Percentiles rank a stretch among this genome's conserved stretches.
Conservation (phyloP, 1,284 basidiomycete genomes). For the Rhodotorula sp. region DNA sequence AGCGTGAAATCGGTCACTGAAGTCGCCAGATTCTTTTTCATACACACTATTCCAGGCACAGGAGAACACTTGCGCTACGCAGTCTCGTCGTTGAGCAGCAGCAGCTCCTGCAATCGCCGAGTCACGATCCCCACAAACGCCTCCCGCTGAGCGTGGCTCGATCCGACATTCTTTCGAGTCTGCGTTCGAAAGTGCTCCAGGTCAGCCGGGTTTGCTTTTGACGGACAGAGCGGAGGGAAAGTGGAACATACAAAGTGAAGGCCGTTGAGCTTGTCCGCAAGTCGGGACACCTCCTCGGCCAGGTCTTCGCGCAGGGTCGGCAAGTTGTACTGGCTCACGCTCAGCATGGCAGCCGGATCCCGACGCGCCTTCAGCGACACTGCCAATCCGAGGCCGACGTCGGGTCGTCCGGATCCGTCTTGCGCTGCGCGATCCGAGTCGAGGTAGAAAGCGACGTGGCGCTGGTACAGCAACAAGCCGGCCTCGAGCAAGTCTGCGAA, state of each 20-base stretch:
- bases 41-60: not conserved
- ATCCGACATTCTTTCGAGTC: constrained; percentile 30
- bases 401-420: constrained; percentile 16
- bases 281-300: constrained; percentile 16
- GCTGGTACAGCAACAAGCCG: constrained; percentile 75
- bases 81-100: constrained; percentile 7
- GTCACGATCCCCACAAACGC: constrained; percentile 30
- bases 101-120: constrained; percentile 24
- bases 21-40: not conserved
- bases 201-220: not conserved
- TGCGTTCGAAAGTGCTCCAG: not conserved
- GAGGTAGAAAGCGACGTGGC: constrained; percentile 65
- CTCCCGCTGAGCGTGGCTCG: constrained; percentile 22
- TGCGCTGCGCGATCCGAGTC: constrained; percentile 36
- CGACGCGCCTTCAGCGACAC: constrained; percentile 23
- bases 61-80: not conserved
- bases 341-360: constrained; percentile 1
- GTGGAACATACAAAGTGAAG: constrained; percentile 22
- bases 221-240: not conserved
- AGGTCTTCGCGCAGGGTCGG: constrained; percentile 27
- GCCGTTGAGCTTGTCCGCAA: constrained; percentile 12
- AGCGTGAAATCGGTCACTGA: no score
- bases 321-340: constrained; percentile 25
- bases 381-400: constrained; percentile 33
- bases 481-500: constrained; percentile 34